A percentile compares a stretch with the other conserved stretches of the same genome.
Conservation (phyloP, 2,329 filamentous ascomycete genomes). For the Rhynchosporium agropyri region DNA sequence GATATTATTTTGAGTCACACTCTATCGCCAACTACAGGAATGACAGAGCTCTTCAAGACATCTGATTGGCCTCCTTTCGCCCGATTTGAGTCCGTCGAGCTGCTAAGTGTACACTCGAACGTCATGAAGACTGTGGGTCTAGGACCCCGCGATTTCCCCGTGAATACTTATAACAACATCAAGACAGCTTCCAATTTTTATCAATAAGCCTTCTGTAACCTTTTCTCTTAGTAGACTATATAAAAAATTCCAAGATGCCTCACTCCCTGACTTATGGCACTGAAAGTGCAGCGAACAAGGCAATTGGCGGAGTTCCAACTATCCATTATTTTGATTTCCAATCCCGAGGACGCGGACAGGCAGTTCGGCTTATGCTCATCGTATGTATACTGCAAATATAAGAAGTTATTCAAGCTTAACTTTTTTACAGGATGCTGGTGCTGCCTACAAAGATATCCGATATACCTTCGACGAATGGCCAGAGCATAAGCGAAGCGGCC, state of each 20-base stretch:
- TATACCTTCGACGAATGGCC: conserved; percentile 41
- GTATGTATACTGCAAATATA: conserved; percentile 3
- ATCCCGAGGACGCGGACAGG: conserved; percentile 41
- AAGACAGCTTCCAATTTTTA: background rate
- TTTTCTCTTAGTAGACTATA: background rate
- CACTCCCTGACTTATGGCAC: conserved; percentile 29
- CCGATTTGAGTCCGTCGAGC: conserved; percentile 4
- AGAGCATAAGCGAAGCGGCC: conserved; percentile 34
- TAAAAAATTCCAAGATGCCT: conserved; percentile 16
- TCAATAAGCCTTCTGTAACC: background rate
- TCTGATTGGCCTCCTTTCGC: conserved; percentile 2
- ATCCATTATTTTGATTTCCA: conserved; percentile 43
- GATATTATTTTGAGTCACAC: background rate
- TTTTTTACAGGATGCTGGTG: conserved; percentile 36
- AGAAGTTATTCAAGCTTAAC: background rate
- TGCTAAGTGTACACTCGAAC: background rate
- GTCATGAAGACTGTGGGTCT: conserved; percentile 1
- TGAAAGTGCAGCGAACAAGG: conserved; percentile 37
- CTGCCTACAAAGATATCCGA: conserved; percentile 40
- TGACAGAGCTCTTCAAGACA: background rate
- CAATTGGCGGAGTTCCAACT: conserved; percentile 42
- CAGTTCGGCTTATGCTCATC: conserved; percentile 37
- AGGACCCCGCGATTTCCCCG: conserved; percentile 7
- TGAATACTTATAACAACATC: background rate
- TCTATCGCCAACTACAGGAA: conserved; percentile 2